Base-by-base conservation (phyloP, 345 rosid species). In the Laguncularia racemosa region DNA sequence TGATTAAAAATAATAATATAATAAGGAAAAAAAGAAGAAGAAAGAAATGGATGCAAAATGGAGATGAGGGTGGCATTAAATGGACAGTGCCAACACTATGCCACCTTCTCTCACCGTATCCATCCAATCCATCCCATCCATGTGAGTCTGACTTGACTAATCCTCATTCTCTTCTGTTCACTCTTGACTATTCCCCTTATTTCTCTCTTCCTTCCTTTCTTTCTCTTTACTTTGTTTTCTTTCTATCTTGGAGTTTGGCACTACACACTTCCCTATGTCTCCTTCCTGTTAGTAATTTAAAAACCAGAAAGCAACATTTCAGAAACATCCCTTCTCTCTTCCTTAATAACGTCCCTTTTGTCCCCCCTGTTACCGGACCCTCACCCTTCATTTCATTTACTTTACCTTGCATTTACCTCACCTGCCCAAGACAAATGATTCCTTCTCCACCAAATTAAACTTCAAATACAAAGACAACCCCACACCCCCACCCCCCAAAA, bases 81-180 rank as follows among this genome's bases (percentile, higher is more conserved):
- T 64, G 69, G 81, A 76, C 77, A 76, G 73, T 63, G 81, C 84
- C 81, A 79, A 76, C 69, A 65, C 76, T 59, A 68, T 71, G 76
- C 45, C 45, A 16, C 66, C 44, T 17, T 33, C 54, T 44, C 54
- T 54, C 26, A 55, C 53, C 55, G 14, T 43, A 56, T 38, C 59
- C 65, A 61, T 15, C 65, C 49, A 52, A 18, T 47, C 0, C 61
- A 46, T 55, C 53, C 57, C 55, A 20, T 55, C 67, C 66, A 62
- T 48, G 54, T 63, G 60, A 61, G 58, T 13, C 53, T 71, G 80
- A 78, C 77, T 72, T 69, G 77, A 75, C 83, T 64, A 58, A 58
- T 67, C 83, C 79, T 63, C 57, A 57, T 64, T 50, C 68, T 51
- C 33, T 48, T 23, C 26, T 23, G 26, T 23, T 23, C 26, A 23